Evolutionary conservation across 2,329 filamentous ascomycete species (phyloP).

Genomic region (Colletotrichum lini): DNA sequence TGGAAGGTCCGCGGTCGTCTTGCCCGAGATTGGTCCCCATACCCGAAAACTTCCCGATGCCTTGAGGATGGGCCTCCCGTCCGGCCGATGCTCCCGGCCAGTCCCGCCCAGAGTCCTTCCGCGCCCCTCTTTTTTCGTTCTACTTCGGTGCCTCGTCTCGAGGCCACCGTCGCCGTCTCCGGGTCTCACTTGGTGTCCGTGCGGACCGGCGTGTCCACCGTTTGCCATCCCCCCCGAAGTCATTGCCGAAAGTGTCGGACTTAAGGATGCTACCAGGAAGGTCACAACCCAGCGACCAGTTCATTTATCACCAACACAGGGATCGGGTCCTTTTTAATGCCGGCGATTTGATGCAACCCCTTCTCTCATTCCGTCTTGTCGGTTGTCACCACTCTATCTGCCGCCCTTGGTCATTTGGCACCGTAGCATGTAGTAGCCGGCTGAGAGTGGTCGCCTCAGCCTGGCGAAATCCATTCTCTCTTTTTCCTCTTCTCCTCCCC

Average conservation of each 20-base stretch:
- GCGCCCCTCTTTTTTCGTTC: conserved; percentile 14
- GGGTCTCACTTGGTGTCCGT: conserved; percentile 4
- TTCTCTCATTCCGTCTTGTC: neutral
- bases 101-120: neutral
- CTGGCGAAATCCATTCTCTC: neutral
- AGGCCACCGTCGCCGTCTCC: conserved; percentile 22
- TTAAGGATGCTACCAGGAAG: conserved; percentile 11
- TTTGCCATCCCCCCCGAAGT: conserved; percentile 17
- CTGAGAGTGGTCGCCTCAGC: conserved; percentile 17
- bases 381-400: neutral
- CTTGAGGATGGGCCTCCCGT: conserved; percentile 19
- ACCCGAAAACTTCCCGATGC: conserved; percentile 34
- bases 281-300: neutral
- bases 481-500: neutral
- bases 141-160: conserved; percentile 29
- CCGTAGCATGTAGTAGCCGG: conserved; percentile 23
- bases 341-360: neutral
- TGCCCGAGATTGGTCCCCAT: conserved; percentile 16
- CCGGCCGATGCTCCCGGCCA: conserved; percentile 22
- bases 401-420: neutral
- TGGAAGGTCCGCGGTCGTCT: conserved; percentile 3
- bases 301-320: neutral
- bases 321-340: neutral
- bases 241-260: conserved; percentile 6
- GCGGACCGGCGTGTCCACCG: conserved; percentile 26